Evolutionary conservation across 176 grass and related monocot species (phyloP).

Genomic region (Ananas comosus): DNA sequence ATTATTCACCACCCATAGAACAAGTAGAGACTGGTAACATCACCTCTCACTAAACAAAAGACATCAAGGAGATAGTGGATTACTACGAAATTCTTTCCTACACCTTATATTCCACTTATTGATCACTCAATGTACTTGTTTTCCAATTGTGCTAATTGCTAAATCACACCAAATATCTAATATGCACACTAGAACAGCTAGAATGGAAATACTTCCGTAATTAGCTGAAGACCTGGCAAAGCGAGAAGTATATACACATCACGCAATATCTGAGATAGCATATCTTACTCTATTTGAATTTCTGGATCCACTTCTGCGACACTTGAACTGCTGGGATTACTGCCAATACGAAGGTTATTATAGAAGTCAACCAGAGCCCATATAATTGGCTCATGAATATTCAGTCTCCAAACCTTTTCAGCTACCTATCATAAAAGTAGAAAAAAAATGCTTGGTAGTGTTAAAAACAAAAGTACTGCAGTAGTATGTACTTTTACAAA

Average conservation of each 20-base stretch:
- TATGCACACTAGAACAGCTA: too few species aligned
- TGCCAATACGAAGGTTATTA: slow-evolving; percentile 61
- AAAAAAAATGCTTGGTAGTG: slow-evolving; percentile 7
- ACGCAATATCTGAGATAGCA: slow-evolving; percentile 1
- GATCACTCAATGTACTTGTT: too few species aligned
- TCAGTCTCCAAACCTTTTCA: slow-evolving; percentile 74
- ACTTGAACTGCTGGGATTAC: slow-evolving; percentile 38
- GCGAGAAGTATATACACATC: neutral
- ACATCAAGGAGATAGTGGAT: too few species aligned
- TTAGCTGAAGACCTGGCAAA: neutral
- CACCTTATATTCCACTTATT: too few species aligned
- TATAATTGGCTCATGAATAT: slow-evolving; percentile 98
- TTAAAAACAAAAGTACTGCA: slow-evolving; percentile 14
- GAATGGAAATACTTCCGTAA: neutral
- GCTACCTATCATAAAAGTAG: slow-evolving; percentile 55
- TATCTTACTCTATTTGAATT: slow-evolving; percentile 82
- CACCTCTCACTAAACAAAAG: too few species aligned
- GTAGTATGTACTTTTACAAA: neutral
- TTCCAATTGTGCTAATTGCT: too few species aligned
- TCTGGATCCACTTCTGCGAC: slow-evolving; percentile 92
- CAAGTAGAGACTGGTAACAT: too few species aligned
- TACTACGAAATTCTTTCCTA: too few species aligned
- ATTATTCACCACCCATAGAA: too few species aligned
- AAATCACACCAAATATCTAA: too few species aligned
- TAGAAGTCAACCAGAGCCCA: slow-evolving; percentile 94